Conservation (phyloP, 805 yeast species). For the Saccharomycopsis malanga region DNA sequence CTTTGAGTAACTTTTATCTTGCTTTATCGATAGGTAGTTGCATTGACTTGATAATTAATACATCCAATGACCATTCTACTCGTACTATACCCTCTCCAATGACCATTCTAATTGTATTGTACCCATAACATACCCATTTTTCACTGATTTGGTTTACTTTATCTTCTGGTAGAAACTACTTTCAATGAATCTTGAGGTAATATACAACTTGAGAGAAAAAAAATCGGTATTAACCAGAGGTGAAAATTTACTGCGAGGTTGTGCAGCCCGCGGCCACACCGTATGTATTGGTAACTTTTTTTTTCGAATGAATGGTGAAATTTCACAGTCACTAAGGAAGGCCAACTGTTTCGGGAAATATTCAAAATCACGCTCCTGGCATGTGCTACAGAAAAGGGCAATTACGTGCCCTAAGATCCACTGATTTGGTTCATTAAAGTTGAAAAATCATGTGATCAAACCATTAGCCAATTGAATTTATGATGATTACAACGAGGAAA, state of each 20-base stretch:
- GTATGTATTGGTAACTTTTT: background rate
- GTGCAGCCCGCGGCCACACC: background rate
- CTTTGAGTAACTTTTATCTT: too few relatives aligned
- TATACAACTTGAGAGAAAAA: too few relatives aligned
- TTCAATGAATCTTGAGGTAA: background rate
- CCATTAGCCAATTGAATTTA: constrained; percentile 9
- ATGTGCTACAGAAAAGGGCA: background rate
- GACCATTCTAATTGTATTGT: too few relatives aligned
- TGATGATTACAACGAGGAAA: constrained; percentile 7
- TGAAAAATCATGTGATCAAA: constrained; percentile 1
- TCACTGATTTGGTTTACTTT: constrained; percentile 11
- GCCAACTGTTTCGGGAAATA: too few relatives aligned
- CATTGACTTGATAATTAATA: too few relatives aligned
- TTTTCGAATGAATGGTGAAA: too few relatives aligned
- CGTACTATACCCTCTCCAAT: too few relatives aligned
- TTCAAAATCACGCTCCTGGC: too few relatives aligned
- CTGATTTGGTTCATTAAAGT: too few relatives aligned
- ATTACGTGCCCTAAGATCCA: background rate
- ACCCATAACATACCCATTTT: constrained; percentile 14
- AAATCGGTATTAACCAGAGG: background rate
- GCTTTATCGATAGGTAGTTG: too few relatives aligned
- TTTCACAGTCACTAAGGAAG: too few relatives aligned
- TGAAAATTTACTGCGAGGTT: background rate
- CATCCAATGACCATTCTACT: too few relatives aligned
- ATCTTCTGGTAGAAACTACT: background rate